Percentiles rank a stretch among this genome's conserved stretches.
These are phyloP conservation scores for Apocynum venetum DNA, from an alignment of 257 asterid genomes.

Conservation along the genomic window DNA sequence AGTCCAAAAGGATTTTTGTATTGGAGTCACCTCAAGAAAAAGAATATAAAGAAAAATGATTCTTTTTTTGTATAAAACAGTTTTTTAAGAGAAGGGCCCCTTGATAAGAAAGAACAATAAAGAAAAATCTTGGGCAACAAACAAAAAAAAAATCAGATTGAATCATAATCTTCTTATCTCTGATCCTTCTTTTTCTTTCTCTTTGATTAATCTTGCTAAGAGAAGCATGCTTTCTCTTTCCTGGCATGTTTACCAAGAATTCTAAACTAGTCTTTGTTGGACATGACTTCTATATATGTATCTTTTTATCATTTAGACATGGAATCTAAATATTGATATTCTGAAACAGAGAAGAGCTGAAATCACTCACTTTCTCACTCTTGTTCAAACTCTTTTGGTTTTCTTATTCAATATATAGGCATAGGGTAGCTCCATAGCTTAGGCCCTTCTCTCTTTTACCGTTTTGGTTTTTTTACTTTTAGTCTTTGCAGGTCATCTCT, in stretches of 20 bases:
- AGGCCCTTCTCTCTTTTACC: not conserved
- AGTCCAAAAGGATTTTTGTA: conserved; percentile 26
- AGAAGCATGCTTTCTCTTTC: conserved; percentile 27
- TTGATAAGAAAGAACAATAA: conserved; percentile 28
- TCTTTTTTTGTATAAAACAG: conserved; percentile 36
- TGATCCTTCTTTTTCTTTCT: not conserved
- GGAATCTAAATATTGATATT: not conserved
- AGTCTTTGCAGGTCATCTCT: not conserved
- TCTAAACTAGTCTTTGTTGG: conserved; percentile 6
- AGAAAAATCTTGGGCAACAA: conserved; percentile 26
- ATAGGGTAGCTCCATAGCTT: not conserved
- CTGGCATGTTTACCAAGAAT: conserved; percentile 21
- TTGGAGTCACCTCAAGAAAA: conserved; percentile 66
- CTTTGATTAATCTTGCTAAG: conserved; percentile 14
- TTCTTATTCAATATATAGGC: not conserved
- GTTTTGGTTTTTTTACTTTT: not conserved
- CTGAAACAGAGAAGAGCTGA: not conserved
- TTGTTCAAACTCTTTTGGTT: not conserved
- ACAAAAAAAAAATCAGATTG: not conserved
- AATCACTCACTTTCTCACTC: not conserved
- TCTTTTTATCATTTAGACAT: not conserved
- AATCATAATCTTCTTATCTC: conserved; percentile 19
- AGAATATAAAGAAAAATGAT: conserved; percentile 14
- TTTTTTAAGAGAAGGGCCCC: conserved; percentile 39
- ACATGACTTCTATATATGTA: not conserved